Percentiles rank a stretch among this genome's conserved stretches.
Evolutionary conservation across 1,284 basidiomycete genomes (phyloP).

Genomic region (Athelia sp.): DNA sequence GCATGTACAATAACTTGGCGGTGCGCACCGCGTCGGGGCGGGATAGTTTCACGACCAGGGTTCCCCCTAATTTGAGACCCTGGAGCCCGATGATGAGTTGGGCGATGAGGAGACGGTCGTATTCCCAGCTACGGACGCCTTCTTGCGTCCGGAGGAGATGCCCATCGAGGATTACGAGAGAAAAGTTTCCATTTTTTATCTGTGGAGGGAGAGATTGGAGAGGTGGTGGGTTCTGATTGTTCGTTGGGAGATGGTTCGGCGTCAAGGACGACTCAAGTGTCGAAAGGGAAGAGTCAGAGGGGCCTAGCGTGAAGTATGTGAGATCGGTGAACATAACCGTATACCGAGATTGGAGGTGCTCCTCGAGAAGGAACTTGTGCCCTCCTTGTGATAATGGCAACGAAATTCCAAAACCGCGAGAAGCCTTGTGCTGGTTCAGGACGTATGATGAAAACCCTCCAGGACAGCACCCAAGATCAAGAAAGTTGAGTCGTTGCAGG

Average conservation of each 20-base stretch:
- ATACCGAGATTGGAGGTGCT: slow-evolving; percentile 13
- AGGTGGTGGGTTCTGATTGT: slow-evolving; percentile 1
- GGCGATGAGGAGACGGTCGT: slow-evolving; percentile 23
- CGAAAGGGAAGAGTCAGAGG: background rate
- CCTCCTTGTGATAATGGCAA: slow-evolving; percentile 19
- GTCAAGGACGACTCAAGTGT: too few relatives aligned
- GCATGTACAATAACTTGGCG: slow-evolving; percentile 24
- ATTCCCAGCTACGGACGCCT: slow-evolving; percentile 7
- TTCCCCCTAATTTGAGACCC: slow-evolving; percentile 20
- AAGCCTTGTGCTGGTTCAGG: slow-evolving; percentile 18
- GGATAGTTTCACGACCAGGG: slow-evolving; percentile 26
- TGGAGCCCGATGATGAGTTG: slow-evolving; percentile 26
- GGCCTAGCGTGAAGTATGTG: slow-evolving; percentile 20
- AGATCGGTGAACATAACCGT: slow-evolving; percentile 20
- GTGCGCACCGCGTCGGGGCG: slow-evolving; percentile 23
- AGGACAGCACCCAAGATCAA: slow-evolving; percentile 25
- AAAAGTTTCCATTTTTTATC: slow-evolving; percentile 13
- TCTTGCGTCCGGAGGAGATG: slow-evolving; percentile 24
- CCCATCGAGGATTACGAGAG: slow-evolving; percentile 28
- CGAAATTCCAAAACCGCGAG: slow-evolving; percentile 24
- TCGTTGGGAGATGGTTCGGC: too few relatives aligned
- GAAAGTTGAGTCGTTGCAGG: slow-evolving; percentile 7
- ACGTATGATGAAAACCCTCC: slow-evolving; percentile 29
- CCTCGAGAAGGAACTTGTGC: slow-evolving; percentile 18
- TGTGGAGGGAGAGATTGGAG: slow-evolving; percentile 6